Base-by-base conservation (phyloP, 371 early-diverging fungal genomes). In the Spiromyces aspiralis region DNA sequence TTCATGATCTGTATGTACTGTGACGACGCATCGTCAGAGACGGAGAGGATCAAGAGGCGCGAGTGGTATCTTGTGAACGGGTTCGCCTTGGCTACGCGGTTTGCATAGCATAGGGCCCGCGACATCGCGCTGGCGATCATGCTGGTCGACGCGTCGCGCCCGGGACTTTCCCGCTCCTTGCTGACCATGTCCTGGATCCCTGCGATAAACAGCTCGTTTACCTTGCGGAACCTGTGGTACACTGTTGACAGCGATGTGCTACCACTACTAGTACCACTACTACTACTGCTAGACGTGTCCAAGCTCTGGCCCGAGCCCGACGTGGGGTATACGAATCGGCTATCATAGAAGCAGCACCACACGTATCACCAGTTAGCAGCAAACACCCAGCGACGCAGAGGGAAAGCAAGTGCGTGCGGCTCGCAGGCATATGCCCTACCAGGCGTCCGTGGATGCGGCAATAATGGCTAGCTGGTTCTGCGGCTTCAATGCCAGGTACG, bases 1-100 rank as follows among this genome's bases (percentile, higher is more conserved):
- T 96, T 96, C 97, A 96, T 96, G 47, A 90, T 74, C 4, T 90
- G 78, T 41, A 95, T 89, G 66, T 96, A 94, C 56, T 95, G 90
- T 25, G 74, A 71, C 2, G 95, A 76, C 2, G 80, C 70, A 60
- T 94, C 95, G 0, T 83, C 79, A 0, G 92, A 88, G 12, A 86
- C 86, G 0, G 90, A 87, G 10, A 94, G 49, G 0, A 88, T 73
- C 10, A 95, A 69, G 41, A 94, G 83, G 26, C 94, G 75, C n/a
- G 91, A 76, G 57, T 81, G 79, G 43, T 83, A 61, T 44, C 75
- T 78, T 1, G 70, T 74, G 28, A 75, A 53, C 24, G 75, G 74
- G 44, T 82, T 77, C 12, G 62, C 49, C 35, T 76, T 79, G 13
- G 66, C 63, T 0, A 75, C 66, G 25, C 80, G 74, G 53, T 85